Base-by-base conservation (phyloP, 495 filamentous ascomycete genomes). In the Lasiosphaeriaceae sp. region DNA sequence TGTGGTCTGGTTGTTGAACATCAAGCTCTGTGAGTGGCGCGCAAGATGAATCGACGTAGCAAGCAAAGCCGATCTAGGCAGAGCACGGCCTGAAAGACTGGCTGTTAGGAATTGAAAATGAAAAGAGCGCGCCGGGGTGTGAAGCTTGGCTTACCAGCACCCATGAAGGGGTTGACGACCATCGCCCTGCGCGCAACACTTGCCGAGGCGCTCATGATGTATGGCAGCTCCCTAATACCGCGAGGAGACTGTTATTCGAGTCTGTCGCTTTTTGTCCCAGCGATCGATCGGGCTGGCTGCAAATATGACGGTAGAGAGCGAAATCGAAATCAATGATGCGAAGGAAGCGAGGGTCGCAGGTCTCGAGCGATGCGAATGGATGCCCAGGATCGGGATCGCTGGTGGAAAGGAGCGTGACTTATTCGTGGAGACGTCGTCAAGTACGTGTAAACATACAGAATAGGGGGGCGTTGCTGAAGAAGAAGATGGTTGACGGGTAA, bases 1-100 rank as follows among this genome's bases (percentile, higher is more conserved):
- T 46, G 85, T 75, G 9, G 84, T 84, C 20, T 81, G 77, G 50
- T 86, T 72, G 49, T 86, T 85, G 51, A 82, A 75, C 61, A 86
- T 80, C 37, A 86, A 68, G 54, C 71, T 75, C 62, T 78, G 77
- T 44, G 77, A 76, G 72, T 84, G 82, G 50, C 78, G 80, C 31
- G 80, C 79, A 21, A 86, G 76, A 66, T 71, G 79, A 62, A 76
- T 78, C 44, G 81, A 76, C 49, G 74, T 64, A 52, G 72, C 73
- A 31, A 73, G 69, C 24, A 69, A 68, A 16, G 68, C 67, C 35
- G 66, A 75, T 59, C 66, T 68, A 47, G 67, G 70, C 11, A 74
- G 64, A 20, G 66, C 53, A 62, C 69, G 68, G 50, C 62, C 78
- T 80, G 56, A 44, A 44, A 49, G 44, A 54, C 43, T 45, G 19